phyloP scores from a whole-genome alignment of 768 basidiomycete genomes.

The Hygrocybe coccinea region DNA sequence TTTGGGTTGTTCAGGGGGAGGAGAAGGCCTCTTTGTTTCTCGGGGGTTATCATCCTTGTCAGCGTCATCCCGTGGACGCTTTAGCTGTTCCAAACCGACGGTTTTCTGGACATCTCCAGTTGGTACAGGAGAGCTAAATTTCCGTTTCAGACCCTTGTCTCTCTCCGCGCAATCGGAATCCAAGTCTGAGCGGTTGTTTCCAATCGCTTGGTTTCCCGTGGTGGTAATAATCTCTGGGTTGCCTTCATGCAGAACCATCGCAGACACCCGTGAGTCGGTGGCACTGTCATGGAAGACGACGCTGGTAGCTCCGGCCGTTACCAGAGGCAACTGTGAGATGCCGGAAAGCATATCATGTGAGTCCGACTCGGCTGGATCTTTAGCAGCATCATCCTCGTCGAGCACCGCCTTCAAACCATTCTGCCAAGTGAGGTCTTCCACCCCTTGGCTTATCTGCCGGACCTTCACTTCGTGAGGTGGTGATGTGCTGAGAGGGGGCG shows the following conservation, averaged over 20 bases:
- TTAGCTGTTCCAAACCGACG: slow-evolving; percentile 39
- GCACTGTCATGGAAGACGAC: background rate
- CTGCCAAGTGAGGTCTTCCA: slow-evolving; percentile 73
- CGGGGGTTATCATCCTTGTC: slow-evolving; percentile 61
- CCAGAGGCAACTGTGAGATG: slow-evolving; percentile 2
- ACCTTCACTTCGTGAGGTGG: slow-evolving; percentile 76
- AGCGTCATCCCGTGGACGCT: slow-evolving; percentile 58
- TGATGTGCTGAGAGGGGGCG: slow-evolving; percentile 51
- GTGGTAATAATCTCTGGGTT: background rate
- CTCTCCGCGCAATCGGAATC: slow-evolving; percentile 45
- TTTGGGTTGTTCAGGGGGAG: slow-evolving; percentile 59
- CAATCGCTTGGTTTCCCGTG: background rate
- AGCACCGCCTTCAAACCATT: slow-evolving; percentile 36
- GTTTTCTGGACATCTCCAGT: slow-evolving; percentile 39
- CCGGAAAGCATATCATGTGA: slow-evolving; percentile 7
- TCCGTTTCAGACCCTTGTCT: slow-evolving; percentile 68
- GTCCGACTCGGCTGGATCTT: slow-evolving; percentile 8
- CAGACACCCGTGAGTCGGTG: background rate
- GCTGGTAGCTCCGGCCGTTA: slow-evolving; percentile 3
- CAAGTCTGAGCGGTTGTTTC: slow-evolving; percentile 23
- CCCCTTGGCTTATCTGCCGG: slow-evolving; percentile 72
- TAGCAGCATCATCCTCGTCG: slow-evolving; percentile 28
- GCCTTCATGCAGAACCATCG: background rate
- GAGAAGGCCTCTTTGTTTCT: slow-evolving; percentile 56
- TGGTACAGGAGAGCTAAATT: slow-evolving; percentile 60